phyloP scores from a whole-genome alignment of 2,329 filamentous ascomycete species.

The Rasamsonia emersonii region DNA sequence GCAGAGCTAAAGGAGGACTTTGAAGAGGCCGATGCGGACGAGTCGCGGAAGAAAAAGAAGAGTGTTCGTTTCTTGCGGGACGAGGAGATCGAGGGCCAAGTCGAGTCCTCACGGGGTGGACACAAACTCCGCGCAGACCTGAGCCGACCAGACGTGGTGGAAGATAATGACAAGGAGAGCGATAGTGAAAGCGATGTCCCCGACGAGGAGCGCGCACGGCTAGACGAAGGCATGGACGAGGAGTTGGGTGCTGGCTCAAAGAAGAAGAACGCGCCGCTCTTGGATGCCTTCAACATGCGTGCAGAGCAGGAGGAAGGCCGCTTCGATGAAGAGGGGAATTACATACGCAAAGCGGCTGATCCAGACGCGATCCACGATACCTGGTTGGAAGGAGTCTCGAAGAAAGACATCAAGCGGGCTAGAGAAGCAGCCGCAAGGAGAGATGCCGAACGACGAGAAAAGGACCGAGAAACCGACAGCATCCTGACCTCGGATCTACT shows the following conservation, averaged over 20 bases:
- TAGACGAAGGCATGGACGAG: slow-evolving; percentile 71
- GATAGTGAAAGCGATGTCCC: slow-evolving; percentile 51
- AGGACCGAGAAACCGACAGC: slow-evolving; percentile 65
- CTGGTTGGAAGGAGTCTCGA: slow-evolving; percentile 87
- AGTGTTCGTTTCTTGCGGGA: slow-evolving; percentile 52
- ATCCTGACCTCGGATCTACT: slow-evolving; percentile 67
- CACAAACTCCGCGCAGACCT: slow-evolving; percentile 54
- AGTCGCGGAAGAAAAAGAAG: slow-evolving; percentile 53
- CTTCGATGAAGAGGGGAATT: slow-evolving; percentile 89
- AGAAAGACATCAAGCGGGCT: slow-evolving; percentile 85
- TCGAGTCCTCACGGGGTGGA: slow-evolving; percentile 62
- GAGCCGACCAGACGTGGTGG: slow-evolving; percentile 38
- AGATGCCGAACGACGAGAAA: slow-evolving; percentile 64
- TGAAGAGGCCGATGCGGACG: slow-evolving; percentile 42
- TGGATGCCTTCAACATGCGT: slow-evolving; percentile 94
- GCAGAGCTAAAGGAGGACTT: slow-evolving; percentile 57
- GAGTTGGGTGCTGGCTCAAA: slow-evolving; percentile 85
- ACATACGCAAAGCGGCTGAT: slow-evolving; percentile 77
- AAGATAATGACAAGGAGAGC: slow-evolving; percentile 54
- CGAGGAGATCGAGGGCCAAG: slow-evolving; percentile 70
- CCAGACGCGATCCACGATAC: slow-evolving; percentile 83
- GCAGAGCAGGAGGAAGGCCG: slow-evolving; percentile 83
- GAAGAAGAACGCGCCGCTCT: slow-evolving; percentile 84
- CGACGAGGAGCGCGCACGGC: slow-evolving; percentile 60
- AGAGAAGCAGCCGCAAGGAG: slow-evolving; percentile 80